Base-by-base conservation (phyloP, 2,329 filamentous ascomycete species). In the Phialophora tarda region DNA sequence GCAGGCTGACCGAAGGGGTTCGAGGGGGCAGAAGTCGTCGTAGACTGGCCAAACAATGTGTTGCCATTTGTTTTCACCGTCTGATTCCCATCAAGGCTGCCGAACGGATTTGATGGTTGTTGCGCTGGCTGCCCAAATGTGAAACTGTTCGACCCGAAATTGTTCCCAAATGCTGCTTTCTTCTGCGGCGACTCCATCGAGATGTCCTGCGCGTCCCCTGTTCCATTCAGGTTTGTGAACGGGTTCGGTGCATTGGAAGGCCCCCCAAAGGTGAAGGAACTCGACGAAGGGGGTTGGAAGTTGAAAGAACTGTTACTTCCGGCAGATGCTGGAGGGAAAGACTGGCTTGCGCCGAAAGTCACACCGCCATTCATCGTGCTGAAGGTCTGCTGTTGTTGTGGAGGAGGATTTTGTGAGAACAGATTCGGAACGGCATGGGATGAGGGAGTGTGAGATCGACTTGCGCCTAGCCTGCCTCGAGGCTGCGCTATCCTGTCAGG, bases 101-200 rank as follows among this genome's bases (percentile, higher is more conserved):
- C 59, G 11, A 59, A 41, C 41, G 62, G 64, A 34, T 57, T 59
- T 21, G 67, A 32, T 34, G 57, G 62, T 30, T 65, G 64, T 56
- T 66, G 61, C 28, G 64, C 23, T 23, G 67, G 38, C 34, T 71
- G 67, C 23, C 66, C 67, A 64, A 72, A 72, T n/a, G 60, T 67
- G 53, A 71, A 71, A 32, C 8, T 62, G 44, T 55, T 66, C 34
- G 65, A 44, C 8, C 64, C 66, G 58, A 72, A 71, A 51, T 59
- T 30, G 41, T 38, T 61, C 21, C 64, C 65, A 51, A 64, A 57
- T n/a, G 55, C 57, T 21, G 62, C 30, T 38, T 70, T 69, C 64
- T 71, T 71, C 34, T 71, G 69, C 23, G 68, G 69, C 21, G 66
- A 68, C 38, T 71, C 69, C 71, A 72, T 72, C 53, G 67, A 67